These are phyloP conservation scores for Austroboletus eburneus DNA, from an alignment of 768 basidiomycete species.

Conservation along the genomic window DNA sequence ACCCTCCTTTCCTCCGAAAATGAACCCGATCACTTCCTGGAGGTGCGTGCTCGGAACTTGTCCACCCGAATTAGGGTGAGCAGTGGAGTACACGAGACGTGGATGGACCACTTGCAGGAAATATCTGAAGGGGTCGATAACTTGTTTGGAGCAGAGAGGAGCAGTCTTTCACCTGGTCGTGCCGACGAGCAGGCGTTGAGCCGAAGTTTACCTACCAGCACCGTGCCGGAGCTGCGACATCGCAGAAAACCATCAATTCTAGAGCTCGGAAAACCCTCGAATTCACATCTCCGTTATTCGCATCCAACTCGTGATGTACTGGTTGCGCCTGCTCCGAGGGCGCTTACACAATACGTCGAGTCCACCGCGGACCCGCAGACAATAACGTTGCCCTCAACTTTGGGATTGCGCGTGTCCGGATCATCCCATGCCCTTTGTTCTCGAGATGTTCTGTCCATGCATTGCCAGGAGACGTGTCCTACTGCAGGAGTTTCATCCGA, in stretches of 20 bases:
- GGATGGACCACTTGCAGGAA: conserved; percentile 67
- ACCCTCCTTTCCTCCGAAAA: conserved; percentile 47
- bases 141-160: conserved; percentile 39
- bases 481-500: conserved; percentile 30
- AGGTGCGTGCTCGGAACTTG: conserved; percentile 48
- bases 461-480: conserved; percentile 1
- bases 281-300: conserved; percentile 46
- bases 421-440: conserved; percentile 24
- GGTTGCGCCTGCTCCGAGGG: conserved; percentile 66
- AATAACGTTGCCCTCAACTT: conserved; percentile 64
- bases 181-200: conserved; percentile 32
- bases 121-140: conserved; percentile 61
- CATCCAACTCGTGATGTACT: conserved; percentile 50
- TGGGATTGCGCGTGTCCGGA: conserved; percentile 51
- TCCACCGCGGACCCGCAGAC: conserved; percentile 48
- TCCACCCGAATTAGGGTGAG: conserved; percentile 48
- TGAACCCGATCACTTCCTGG: conserved; percentile 42
- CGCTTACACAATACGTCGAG: conserved; percentile 70
- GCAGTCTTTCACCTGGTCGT: conserved; percentile 2
- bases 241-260: conserved; percentile 46
- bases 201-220: conserved; percentile 42
- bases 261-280: conserved; percentile 30
- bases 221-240: conserved; percentile 29
- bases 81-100: conserved; percentile 44
- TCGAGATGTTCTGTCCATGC: conserved; percentile 1